Evolutionary conservation across 148 eudicot genomes (phyloP), one percentile per base, ranked within the genome.

Genomic region (Fagopyrum esculentum): DNA sequence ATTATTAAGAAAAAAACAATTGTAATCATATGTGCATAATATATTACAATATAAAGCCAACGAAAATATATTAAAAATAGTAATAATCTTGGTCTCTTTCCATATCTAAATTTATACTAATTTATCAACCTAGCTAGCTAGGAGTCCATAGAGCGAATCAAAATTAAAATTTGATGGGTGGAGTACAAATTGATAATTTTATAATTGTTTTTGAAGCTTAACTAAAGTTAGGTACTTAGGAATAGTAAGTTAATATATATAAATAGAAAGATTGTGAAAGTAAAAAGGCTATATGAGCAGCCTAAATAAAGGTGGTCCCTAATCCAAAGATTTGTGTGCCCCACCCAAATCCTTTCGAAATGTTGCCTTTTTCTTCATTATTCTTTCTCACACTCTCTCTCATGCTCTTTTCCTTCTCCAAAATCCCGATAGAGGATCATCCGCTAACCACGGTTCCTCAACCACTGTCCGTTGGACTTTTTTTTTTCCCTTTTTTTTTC

Each of bases 281-380:
- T n/a, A 16, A n/a, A 55, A 55, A 55, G 26, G 60, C 60, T 16
- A 55, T 6, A 1, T 15, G n/a, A n/a, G 60, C 60, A 55, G 56
- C n/a, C 56, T 51, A 57, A 57, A 57, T 57, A 57, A 57, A 57
- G 63, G 63, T 57, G 63, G 63, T 17, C 35, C 63, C 63, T 4
- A 19, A 17, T 9, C 30, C 8, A 57, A 57, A 57, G 63, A 57
- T 57, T 57, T 57, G 35, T 57, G 35, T 17, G 9, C 6, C 63
- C 63, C 63, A 2, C 29, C 26, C 30, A 57, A 57, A 57, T 57
- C 63, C 63, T 17, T 57, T 57, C 10, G 6, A 10, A 57, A 57
- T 57, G 63, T 57, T 57, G 63, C 29, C 63, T 22, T 22, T 57
- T 57, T 57, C 29, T 57, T 57, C 29, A 19, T 57, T 57, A 57